These are phyloP conservation scores for Hibiscus tridactylites DNA, from an alignment of 345 rosid genomes.

Conservation along the genomic window DNA sequence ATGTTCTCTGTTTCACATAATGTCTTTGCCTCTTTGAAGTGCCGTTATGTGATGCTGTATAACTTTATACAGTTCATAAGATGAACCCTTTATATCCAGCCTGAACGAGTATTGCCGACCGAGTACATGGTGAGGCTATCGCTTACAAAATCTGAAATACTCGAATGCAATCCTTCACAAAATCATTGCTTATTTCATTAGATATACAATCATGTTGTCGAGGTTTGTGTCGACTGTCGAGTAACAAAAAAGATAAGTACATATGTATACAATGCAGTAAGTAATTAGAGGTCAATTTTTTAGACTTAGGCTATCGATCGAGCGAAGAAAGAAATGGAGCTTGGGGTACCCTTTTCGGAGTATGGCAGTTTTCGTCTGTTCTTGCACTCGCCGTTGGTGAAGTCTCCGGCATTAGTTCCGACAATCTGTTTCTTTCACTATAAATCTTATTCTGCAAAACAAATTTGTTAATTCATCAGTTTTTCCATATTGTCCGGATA, in stretches of 20 bases:
- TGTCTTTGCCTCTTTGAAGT: too few species aligned
- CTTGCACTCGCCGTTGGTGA: slow-evolving; percentile 41
- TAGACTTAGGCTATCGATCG: slow-evolving; percentile 27
- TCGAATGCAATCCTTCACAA: too few species aligned
- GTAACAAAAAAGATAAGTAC: neutral
- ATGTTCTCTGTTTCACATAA: too few species aligned
- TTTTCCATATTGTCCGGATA: neutral
- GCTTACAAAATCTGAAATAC: too few species aligned
- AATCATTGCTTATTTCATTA: too few species aligned
- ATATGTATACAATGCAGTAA: too few species aligned
- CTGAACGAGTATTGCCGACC: too few species aligned
- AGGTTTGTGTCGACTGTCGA: neutral
- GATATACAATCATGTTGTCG: neutral
- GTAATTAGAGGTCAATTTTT: neutral
- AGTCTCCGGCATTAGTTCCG: slow-evolving; percentile 37
- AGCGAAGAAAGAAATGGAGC: slow-evolving; percentile 43
- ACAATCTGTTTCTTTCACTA: slow-evolving; percentile 45
- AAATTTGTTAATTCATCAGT: slow-evolving; percentile 2
- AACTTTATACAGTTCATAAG: too few species aligned
- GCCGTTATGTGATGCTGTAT: neutral
- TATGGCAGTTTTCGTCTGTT: slow-evolving; percentile 34
- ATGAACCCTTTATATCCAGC: too few species aligned
- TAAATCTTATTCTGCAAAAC: slow-evolving; percentile 34
- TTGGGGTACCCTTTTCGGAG: slow-evolving; percentile 39
- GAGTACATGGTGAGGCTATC: too few species aligned